These are phyloP conservation scores for Coniochaeta ligniaria DNA, from an alignment of 2,329 filamentous ascomycete genomes.

Conservation along the genomic window DNA sequence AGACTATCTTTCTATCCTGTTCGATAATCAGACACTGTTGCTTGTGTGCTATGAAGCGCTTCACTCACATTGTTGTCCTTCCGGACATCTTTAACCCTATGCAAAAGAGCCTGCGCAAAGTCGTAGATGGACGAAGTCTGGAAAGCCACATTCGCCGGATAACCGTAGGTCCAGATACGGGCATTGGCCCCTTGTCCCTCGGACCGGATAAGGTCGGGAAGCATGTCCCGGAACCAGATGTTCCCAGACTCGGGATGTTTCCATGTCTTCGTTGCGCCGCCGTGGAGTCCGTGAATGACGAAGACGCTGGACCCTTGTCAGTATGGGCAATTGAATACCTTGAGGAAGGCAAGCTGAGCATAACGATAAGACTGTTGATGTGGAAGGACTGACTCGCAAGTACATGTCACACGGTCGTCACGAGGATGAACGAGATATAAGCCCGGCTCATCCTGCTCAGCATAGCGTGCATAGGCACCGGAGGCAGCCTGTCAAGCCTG, in stretches of 20 bases:
- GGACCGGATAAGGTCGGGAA: background rate
- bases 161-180: slow-evolving; percentile 3
- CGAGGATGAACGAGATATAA: slow-evolving; percentile 2
- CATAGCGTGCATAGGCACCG: slow-evolving; percentile 1
- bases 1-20: slow-evolving; percentile 1
- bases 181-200: slow-evolving; percentile 1
- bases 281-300: slow-evolving; percentile 1
- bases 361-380: background rate
- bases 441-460: slow-evolving; percentile 2
- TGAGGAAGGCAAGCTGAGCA: background rate
- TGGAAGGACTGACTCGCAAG: background rate
- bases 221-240: slow-evolving; percentile 2
- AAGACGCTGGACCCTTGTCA: background rate
- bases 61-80: slow-evolving; percentile 2
- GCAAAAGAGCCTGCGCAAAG: background rate
- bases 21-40: background rate
- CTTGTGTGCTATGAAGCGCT: background rate
- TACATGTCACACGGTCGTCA: slow-evolving; percentile 1
- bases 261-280: slow-evolving; percentile 4
- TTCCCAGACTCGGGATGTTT: slow-evolving; percentile 1
- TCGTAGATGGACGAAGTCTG: slow-evolving; percentile 2
- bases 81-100: slow-evolving; percentile 1
- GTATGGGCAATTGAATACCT: background rate
- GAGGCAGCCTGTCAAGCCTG: background rate
- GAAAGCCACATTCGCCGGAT: slow-evolving; percentile 2